Conservation (phyloP, 805 yeast species). For the Starmerella riodocensis region DNA sequence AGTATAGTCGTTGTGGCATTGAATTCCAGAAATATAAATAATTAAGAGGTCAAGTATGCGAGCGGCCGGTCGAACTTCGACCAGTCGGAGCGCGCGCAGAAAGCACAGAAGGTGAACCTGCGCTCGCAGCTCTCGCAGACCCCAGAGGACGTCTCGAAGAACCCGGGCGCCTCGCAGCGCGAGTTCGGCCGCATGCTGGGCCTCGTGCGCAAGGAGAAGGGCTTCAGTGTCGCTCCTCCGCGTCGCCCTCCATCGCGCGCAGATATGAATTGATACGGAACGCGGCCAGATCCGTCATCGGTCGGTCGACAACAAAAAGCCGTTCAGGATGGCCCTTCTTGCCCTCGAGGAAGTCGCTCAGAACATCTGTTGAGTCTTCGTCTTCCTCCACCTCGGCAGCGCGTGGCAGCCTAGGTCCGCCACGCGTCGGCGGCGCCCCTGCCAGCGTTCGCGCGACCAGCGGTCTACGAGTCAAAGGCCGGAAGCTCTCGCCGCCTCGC, state of each 20-base stretch:
- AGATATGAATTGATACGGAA: not conserved
- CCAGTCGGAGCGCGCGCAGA: conserved; percentile 23
- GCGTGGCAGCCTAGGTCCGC: not conserved
- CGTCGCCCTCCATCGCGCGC: too few relatives aligned
- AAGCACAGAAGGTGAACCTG: conserved; percentile 24
- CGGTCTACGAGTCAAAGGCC: too few relatives aligned
- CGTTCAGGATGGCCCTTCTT: not conserved
- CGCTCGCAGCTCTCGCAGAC: conserved; percentile 23
- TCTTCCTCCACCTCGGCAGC: not conserved
- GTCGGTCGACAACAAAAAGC: not conserved
- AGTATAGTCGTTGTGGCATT: not conserved
- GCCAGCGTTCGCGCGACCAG: not conserved
- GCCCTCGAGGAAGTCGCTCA: conserved; percentile 1
- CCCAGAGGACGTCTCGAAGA: conserved; percentile 4
- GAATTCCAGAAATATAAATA: not conserved
- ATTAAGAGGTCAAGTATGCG: too few relatives aligned
- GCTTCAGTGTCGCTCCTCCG: too few relatives aligned
- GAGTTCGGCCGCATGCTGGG: conserved; percentile 39
- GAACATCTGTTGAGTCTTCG: not conserved
- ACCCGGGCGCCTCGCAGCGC: conserved; percentile 15
- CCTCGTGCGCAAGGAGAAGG: conserved; percentile 45
- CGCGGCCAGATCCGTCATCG: not conserved
- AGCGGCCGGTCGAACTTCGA: too few relatives aligned
- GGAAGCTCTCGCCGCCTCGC: not conserved
- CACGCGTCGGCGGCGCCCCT: not conserved